Evolutionary conservation across 768 basidiomycete species (phyloP).

Genomic region (Tylopilus plumbeoviolaceoides): DNA sequence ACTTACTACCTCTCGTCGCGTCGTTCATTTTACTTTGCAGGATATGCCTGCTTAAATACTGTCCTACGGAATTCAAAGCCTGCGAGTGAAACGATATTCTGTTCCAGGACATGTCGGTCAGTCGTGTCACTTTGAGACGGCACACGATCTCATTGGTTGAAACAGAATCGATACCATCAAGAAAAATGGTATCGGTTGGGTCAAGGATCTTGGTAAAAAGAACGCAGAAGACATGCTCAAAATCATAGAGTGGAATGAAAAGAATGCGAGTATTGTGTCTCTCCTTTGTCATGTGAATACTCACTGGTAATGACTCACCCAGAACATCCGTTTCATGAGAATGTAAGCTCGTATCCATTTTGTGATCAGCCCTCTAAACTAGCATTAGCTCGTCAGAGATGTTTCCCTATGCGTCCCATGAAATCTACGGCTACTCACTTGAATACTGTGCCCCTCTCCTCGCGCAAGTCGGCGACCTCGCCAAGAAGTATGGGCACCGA

Average conservation of each 20-base stretch:
- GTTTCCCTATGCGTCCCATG: slow-evolving; percentile 90
- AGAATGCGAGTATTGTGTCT: slow-evolving; percentile 47
- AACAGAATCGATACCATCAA: slow-evolving; percentile 68
- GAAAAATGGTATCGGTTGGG: slow-evolving; percentile 76
- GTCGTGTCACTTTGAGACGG: slow-evolving; percentile 1
- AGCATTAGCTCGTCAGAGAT: slow-evolving; percentile 69
- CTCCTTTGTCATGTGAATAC: neutral
- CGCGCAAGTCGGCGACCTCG: slow-evolving; percentile 57
- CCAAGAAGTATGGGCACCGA: slow-evolving; percentile 67
- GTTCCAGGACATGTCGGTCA: slow-evolving; percentile 64
- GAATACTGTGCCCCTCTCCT: slow-evolving; percentile 62
- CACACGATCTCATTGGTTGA: neutral
- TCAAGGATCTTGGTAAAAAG: slow-evolving; percentile 74
- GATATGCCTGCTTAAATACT: slow-evolving; percentile 85
- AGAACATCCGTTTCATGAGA: slow-evolving; percentile 82
- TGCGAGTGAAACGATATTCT: slow-evolving; percentile 62
- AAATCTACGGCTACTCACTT: slow-evolving; percentile 74
- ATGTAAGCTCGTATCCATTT: slow-evolving; percentile 31
- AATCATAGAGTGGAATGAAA: slow-evolving; percentile 90
- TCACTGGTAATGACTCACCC: neutral
- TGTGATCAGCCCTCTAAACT: neutral
- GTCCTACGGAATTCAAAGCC: slow-evolving; percentile 72
- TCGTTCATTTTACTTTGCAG: slow-evolving; percentile 26
- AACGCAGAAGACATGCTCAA: slow-evolving; percentile 70
- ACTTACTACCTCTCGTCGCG: neutral